Percentiles rank a stretch among this genome's conserved stretches.
These are phyloP conservation scores for Agrostemma githago DNA, from an alignment of 148 eudicot species.

Conservation along the genomic window DNA sequence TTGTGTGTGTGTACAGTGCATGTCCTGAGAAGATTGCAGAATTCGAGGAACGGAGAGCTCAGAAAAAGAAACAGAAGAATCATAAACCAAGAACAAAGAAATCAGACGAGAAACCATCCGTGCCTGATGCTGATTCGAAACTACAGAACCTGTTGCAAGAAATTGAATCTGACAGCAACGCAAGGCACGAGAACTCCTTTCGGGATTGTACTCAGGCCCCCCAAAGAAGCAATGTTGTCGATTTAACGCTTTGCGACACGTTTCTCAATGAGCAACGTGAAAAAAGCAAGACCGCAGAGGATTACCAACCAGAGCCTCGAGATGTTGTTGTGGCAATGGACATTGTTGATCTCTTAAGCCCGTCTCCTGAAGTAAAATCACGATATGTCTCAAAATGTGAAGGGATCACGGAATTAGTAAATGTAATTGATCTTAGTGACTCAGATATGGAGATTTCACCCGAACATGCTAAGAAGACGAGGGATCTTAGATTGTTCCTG, in stretches of 20 bases:
- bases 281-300: background rate
- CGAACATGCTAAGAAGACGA: slow-evolving; percentile 51
- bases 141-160: slow-evolving; percentile 60
- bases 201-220: background rate
- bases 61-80: slow-evolving; percentile 46
- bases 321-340: slow-evolving; percentile 13
- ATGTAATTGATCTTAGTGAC: slow-evolving; percentile 64
- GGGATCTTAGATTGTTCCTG: slow-evolving; percentile 55
- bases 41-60: slow-evolving; percentile 56
- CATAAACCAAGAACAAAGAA: slow-evolving; percentile 50
- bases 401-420: slow-evolving; percentile 28
- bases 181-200: background rate
- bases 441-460: slow-evolving; percentile 66
- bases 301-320: slow-evolving; percentile 10
- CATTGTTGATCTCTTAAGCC: slow-evolving; percentile 59
- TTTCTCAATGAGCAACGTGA: slow-evolving; percentile 6
- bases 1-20: slow-evolving; percentile 43
- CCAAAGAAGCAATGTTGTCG: slow-evolving; percentile 15
- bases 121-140: slow-evolving; percentile 42
- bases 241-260: slow-evolving; percentile 13
- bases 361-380: slow-evolving; percentile 36
- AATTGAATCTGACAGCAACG: slow-evolving; percentile 31
- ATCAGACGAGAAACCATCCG: slow-evolving; percentile 30
- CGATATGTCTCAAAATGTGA: slow-evolving; percentile 35
- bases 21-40: slow-evolving; percentile 82